These are phyloP conservation scores for Chalara sp. DNA, from an alignment of 2,329 filamentous ascomycete species.

Conservation along the genomic window DNA sequence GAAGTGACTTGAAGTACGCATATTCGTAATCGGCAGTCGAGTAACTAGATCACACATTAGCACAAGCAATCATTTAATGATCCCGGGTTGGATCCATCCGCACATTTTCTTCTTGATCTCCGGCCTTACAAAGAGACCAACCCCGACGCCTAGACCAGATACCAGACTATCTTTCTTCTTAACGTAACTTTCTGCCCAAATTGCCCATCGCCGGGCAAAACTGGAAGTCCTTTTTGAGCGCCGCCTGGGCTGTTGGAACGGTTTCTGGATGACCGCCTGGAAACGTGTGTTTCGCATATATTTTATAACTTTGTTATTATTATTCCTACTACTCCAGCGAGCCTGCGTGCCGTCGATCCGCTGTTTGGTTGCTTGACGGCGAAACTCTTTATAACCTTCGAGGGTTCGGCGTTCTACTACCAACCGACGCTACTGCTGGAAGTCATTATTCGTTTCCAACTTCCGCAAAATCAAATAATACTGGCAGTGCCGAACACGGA, in stretches of 20 bases:
- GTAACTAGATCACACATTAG: constrained; percentile 9
- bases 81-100: constrained; percentile 3
- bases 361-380: too few species aligned
- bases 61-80: constrained; percentile 8
- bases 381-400: too few species aligned
- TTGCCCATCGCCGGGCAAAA: neutral
- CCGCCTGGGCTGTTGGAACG: neutral
- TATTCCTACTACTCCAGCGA: too few species aligned
- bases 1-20: constrained; percentile 7
- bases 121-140: constrained; percentile 5
- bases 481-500: too few species aligned
- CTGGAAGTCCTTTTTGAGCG: constrained; percentile 4
- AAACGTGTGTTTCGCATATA: too few species aligned
- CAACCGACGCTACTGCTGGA: too few species aligned
- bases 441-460: too few species aligned
- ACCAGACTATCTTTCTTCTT: constrained; percentile 5
- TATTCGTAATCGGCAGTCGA: constrained; percentile 10
- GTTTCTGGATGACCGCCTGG: too few species aligned
- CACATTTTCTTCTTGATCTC: constrained; percentile 10
- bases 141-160: constrained; percentile 5
- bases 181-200: constrained; percentile 3
- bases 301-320: too few species aligned
- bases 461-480: too few species aligned
- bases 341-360: too few species aligned
- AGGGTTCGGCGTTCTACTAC: too few species aligned